Evolutionary conservation across 2,329 filamentous ascomycete species (phyloP).

Genomic region (Fusarium sp.): DNA sequence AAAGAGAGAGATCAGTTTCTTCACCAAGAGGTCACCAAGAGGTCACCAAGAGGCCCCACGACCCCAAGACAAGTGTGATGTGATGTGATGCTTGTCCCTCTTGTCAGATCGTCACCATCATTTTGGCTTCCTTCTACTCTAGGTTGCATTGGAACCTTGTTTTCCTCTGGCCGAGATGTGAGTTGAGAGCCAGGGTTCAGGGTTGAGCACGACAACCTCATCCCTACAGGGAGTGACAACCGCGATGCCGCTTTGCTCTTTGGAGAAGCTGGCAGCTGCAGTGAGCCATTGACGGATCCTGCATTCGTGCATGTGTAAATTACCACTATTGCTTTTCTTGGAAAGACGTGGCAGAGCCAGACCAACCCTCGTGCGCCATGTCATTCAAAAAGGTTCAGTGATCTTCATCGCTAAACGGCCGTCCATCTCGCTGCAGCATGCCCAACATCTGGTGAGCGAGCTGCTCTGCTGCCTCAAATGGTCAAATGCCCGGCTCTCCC

Average conservation of each 20-base stretch:
- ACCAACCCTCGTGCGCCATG: slow-evolving; percentile 23
- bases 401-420: slow-evolving; percentile 20
- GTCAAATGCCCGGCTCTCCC: slow-evolving; percentile 20
- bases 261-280: slow-evolving; percentile 4
- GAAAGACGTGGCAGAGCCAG: slow-evolving; percentile 11
- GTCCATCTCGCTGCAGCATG: slow-evolving; percentile 5
- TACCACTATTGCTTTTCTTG: slow-evolving; percentile 16
- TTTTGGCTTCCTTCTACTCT: not conserved
- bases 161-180: slow-evolving; percentile 10
- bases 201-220: slow-evolving; percentile 19
- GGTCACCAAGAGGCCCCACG: not conserved
- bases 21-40: not conserved
- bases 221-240: slow-evolving; percentile 15
- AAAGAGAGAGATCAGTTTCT: not conserved
- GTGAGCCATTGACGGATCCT: not conserved
- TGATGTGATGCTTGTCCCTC: not conserved
- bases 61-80: not conserved
- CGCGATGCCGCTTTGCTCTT: slow-evolving; percentile 21
- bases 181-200: slow-evolving; percentile 27
- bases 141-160: slow-evolving; percentile 8
- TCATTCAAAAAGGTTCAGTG: slow-evolving; percentile 11
- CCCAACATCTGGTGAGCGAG: not conserved
- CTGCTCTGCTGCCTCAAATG: slow-evolving; percentile 25
- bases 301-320: slow-evolving; percentile 19
- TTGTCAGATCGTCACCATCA: not conserved